phyloP scores from a whole-genome alignment of 768 basidiomycete genomes.

The Mycena chlorophos region DNA sequence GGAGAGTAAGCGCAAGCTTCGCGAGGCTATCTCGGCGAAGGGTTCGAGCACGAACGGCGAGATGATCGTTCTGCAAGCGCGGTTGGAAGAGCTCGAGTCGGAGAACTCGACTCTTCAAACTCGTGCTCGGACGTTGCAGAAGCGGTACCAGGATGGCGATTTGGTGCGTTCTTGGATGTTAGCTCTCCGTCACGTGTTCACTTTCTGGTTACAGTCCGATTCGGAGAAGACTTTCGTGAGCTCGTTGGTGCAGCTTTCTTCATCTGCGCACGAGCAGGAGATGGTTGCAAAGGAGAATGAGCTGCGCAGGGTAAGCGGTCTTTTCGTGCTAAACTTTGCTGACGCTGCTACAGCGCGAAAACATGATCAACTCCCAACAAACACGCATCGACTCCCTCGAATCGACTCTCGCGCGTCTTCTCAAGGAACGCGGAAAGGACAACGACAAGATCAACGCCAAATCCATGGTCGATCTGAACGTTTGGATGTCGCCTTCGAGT shows the following conservation, averaged over 20 bases:
- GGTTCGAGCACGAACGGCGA: constrained; percentile 8
- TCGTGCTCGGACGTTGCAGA: constrained; percentile 30
- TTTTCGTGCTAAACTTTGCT: constrained; percentile 5
- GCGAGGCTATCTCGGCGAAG: constrained; percentile 15
- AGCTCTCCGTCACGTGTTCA: not conserved
- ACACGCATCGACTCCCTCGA: constrained; percentile 48
- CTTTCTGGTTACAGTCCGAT: constrained; percentile 39
- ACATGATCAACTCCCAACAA: constrained; percentile 43
- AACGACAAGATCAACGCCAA: constrained; percentile 24
- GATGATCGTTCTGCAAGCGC: constrained; percentile 16
- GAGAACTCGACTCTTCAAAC: constrained; percentile 30
- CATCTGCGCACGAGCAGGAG: constrained; percentile 52
- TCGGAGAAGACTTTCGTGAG: constrained; percentile 52
- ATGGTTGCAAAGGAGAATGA: constrained; percentile 57
- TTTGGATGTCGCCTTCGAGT: constrained; percentile 39
- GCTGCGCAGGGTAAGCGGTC: constrained; percentile 46
- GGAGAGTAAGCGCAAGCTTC: constrained; percentile 11
- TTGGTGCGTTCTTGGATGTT: constrained; percentile 38
- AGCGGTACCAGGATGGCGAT: constrained; percentile 46
- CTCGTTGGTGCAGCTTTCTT: constrained; percentile 44
- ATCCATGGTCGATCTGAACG: constrained; percentile 42
- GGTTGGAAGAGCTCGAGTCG: constrained; percentile 20
- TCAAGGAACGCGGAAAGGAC: constrained; percentile 39
- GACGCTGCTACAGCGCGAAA: constrained; percentile 44
- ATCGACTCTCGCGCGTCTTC: constrained; percentile 43